Conservation (phyloP, 805 yeast species). For the Kodamaea kakaduensis region DNA sequence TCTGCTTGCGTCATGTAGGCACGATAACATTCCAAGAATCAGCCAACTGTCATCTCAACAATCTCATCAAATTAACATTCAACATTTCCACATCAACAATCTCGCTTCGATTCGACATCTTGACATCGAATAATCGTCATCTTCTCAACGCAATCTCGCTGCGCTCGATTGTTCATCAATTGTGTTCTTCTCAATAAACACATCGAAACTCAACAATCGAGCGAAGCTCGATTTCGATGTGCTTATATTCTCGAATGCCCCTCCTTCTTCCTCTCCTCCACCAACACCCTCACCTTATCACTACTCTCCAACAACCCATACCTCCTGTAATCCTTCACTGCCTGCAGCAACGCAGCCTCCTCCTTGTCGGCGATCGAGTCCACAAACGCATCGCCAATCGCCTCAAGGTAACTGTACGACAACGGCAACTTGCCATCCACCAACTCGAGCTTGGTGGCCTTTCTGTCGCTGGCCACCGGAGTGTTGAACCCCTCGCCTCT, state of each 20-base stretch:
- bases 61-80: background rate
- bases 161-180: background rate
- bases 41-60: too few relatives aligned
- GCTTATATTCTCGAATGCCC: slow-evolving; percentile 10
- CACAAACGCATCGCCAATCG: slow-evolving; percentile 48
- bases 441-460: slow-evolving; percentile 25
- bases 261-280: slow-evolving; percentile 31
- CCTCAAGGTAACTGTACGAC: slow-evolving; percentile 52
- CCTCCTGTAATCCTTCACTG: slow-evolving; percentile 61
- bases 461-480: slow-evolving; percentile 37
- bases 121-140: background rate
- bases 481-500: slow-evolving; percentile 82
- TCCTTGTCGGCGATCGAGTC: slow-evolving; percentile 34
- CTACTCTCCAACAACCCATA: slow-evolving; percentile 56
- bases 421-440: slow-evolving; percentile 45
- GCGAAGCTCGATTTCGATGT: background rate
- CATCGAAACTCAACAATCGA: too few relatives aligned
- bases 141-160: background rate
- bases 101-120: background rate
- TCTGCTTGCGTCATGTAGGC: too few relatives aligned
- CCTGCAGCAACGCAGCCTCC: slow-evolving; percentile 34
- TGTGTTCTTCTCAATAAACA: background rate
- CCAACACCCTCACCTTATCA: slow-evolving; percentile 37
- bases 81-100: background rate
- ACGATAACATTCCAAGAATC: too few relatives aligned